phyloP scores from a whole-genome alignment of 2,329 filamentous ascomycete species.

The Aspergillus sojae region DNA sequence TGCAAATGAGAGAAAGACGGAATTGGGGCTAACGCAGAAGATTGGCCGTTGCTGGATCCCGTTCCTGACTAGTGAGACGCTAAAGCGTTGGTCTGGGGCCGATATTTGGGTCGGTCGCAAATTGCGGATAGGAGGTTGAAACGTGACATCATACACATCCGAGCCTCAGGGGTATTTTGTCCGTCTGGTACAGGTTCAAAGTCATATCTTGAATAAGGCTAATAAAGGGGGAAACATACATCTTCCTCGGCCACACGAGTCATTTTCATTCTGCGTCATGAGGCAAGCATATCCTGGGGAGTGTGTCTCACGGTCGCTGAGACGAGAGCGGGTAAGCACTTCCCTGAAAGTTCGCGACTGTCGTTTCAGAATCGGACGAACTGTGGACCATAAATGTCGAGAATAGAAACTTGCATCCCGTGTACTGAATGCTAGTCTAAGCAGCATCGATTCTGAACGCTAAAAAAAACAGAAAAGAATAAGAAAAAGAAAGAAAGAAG shows the following conservation, averaged over 20 bases:
- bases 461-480: background rate
- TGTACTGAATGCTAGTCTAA: background rate
- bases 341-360: conserved; percentile 1
- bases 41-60: background rate
- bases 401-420: background rate
- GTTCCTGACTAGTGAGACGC: conserved; percentile 12
- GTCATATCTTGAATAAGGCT: background rate
- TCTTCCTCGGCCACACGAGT: background rate
- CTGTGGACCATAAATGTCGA: conserved; percentile 7
- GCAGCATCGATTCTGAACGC: background rate
- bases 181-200: background rate
- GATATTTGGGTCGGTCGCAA: conserved; percentile 6
- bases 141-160: conserved; percentile 10
- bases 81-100: conserved; percentile 4
- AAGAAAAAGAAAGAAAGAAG: background rate
- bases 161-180: background rate
- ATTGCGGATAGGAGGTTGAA: conserved; percentile 9
- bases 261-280: background rate
- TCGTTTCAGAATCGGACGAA: conserved; percentile 14
- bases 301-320: background rate
- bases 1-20: conserved; percentile 4
- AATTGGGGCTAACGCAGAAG: background rate
- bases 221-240: background rate
- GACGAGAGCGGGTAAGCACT: background rate
- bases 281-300: background rate